Evolutionary conservation across 2,329 filamentous ascomycete species (phyloP), one percentile per base, ranked within the genome.

Genomic region (Monilinia fructigena): DNA sequence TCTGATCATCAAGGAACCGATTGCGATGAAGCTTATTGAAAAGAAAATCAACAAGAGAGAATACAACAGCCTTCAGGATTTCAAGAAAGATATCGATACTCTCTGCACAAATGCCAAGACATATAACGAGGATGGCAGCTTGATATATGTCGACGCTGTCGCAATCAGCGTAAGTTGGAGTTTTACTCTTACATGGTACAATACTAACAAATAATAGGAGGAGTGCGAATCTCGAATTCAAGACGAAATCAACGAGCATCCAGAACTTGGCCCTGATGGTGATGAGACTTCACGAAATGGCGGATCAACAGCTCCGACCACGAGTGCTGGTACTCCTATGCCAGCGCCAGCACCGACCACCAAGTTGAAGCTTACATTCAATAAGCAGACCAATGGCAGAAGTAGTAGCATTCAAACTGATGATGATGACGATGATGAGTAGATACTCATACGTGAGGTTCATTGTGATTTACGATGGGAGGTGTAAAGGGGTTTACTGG

Each of bases 41-140:
- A 91, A 90, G 76, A 94, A 92, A 82, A 97, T 99, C 80, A 97
- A 97, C 82, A 94, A 92, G 79, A 92, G 96, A 75, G 92, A 97
- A 76, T 99, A 99, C 78, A 87, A 86, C 72, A 90, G 85, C 74
- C 79, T 97, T 68, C 87, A 86, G 75, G 91, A 93, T 72, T 87
- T 99, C 83, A 85, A 87, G 65, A 87, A 86, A 71, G 96, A 99
- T 75, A 88, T 99, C 69, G 86, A 88, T 61, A 80, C 94, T 70
- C 85, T 99, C 78, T 95, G 93, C 77, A 87, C 85, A 76, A 99
- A 99, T 78, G 97, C 94, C 71, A 87, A 92, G 77, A 95, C 91
- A 3, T 99, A 96, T 82, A 99, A 99, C 75, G 96, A 99, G 79
- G 95, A 98, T 76, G 91, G 89, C 67, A 97, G 93, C 78, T 82